Base-by-base conservation (phyloP, 371 early-diverging fungal species). In the Funneliformis caledonium region DNA sequence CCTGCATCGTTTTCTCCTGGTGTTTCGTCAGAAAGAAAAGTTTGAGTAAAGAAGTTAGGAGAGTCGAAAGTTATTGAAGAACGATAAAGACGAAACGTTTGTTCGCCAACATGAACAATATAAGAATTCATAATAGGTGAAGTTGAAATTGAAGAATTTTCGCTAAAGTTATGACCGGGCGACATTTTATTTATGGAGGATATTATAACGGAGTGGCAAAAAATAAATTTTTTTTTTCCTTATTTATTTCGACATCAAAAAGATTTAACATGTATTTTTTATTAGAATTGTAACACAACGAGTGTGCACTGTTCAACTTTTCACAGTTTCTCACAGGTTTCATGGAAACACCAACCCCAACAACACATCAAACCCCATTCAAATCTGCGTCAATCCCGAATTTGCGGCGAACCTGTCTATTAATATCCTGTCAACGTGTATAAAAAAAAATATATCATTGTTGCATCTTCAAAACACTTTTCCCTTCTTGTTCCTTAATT, bases 61-160 rank as follows among this genome's bases (percentile, higher is more conserved):
- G 77, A 77, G 61, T 77, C 77, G 64, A 37, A 77, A 47, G 65
- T 77, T 45, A 77, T 33, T 48, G 77, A 77, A 22, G 77, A 77
- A 8, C 77, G 77, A 62, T 62, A 77, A 45, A 77, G n/a, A 37
- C 77, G 42, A 64, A 77, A 77, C 12, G 65, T 77, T 64, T 77
- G 77, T 61, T 77, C 77, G 19, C 77, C 77, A 12, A 77, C 77
- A 22, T 77, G 47, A 8, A 77, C 77, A 47, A 64, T 77, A 64
- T 77, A 77, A 12, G 77, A 77, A 64, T 77, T 77, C 62, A 64
- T 77, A 62, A 62, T 77, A 8, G 70, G 43, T 31, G 33, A n/a
- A 16, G 65, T 43, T 26, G 48, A 7, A 48, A 10, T 77, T 16
- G 76, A 62, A 26, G 47, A 31, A 43, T 76, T 76, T 26, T 62